Evolutionary conservation across 306 rosid species (phyloP), one percentile per base, ranked within the genome.

Genomic region (Pterocarpus santalinus): DNA sequence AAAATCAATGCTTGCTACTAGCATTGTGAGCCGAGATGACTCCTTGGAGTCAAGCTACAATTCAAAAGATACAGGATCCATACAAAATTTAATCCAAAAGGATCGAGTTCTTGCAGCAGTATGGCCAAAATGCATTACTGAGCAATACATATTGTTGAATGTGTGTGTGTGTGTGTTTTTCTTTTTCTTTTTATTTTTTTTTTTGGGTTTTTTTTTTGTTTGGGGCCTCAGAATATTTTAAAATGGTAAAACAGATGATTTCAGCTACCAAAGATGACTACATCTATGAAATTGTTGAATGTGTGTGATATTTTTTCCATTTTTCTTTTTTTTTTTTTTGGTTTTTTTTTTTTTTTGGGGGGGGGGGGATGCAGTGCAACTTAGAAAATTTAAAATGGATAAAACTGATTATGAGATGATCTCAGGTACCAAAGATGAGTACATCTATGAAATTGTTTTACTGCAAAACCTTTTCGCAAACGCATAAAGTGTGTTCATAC

Each of bases 51-150:
- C 87, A 9, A 80, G 80, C 83, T 65, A 72, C 77, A 85, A 72
- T 47, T 33, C 79, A 22, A 95, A 88, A 90, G 98, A 93, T 60
- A 73, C 92, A 32, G 95, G 93, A 53, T 83, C 92, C 36, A 88
- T 93, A 77, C 95, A 95, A 75, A 95, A 89, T 82, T 75, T 95
- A 78, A 90, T 95, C 76, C 99, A 93, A 80, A 93, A 88, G 88
- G 99, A 95, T 85, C 96, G 98, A 64, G 97, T 95, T 69, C 89
- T 89, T 32, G 90, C 90, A 57, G 97, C 99, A 41, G 99, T 95
- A 83, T 78, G 99, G 90, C 84, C 17, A 62, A 63, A 85, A 57
- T 70, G 72, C 71, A 72, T 49, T 36, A 44, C 16, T 68, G 43
- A 56, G 33, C 14, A 32, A 65, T 2, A 12, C n/a, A 56, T 65